Conservation (phyloP, 192 early-diverging fungal genomes). For the Polychytrium aggregatum region DNA sequence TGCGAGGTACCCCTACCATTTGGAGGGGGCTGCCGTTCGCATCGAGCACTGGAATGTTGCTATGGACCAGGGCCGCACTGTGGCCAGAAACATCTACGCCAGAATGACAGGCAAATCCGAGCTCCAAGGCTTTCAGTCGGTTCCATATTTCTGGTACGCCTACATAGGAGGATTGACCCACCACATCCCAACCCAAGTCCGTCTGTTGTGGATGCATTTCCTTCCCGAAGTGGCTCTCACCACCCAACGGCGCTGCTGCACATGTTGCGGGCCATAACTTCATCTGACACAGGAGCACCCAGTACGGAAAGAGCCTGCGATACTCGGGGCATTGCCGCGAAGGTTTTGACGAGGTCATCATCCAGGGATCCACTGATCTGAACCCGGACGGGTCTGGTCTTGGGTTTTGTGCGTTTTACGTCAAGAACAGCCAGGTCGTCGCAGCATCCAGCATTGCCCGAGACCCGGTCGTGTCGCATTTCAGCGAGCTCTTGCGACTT, state of each 20-base stretch:
- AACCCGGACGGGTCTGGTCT: slow-evolving; percentile 7
- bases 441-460: slow-evolving; percentile 10
- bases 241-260: no score
- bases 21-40: slow-evolving; percentile 27
- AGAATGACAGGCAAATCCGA: slow-evolving; percentile 18
- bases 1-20: slow-evolving; percentile 33
- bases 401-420: slow-evolving; percentile 14
- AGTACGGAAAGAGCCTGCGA: slow-evolving; percentile 39
- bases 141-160: slow-evolving; percentile 55
- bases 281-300: no score
- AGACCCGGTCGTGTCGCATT: slow-evolving; percentile 16
- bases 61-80: slow-evolving; percentile 19
- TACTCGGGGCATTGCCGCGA: slow-evolving; percentile 41
- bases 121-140: slow-evolving; percentile 21
- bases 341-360: slow-evolving; percentile 35
- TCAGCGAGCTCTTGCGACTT: slow-evolving; percentile 14
- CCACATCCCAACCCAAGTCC: no score
- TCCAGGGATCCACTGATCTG: slow-evolving; percentile 11
- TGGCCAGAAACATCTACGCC: slow-evolving; percentile 17
- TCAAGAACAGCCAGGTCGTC: slow-evolving; percentile 8
- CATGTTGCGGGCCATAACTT: no score
- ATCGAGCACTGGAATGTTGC: slow-evolving; percentile 51
- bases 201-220: background rate
- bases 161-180: slow-evolving; percentile 7
- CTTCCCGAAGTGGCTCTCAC: no score